Evolutionary conservation across 352 stramenopile species (phyloP).

Genomic region (Phytophthora podocarpi): DNA sequence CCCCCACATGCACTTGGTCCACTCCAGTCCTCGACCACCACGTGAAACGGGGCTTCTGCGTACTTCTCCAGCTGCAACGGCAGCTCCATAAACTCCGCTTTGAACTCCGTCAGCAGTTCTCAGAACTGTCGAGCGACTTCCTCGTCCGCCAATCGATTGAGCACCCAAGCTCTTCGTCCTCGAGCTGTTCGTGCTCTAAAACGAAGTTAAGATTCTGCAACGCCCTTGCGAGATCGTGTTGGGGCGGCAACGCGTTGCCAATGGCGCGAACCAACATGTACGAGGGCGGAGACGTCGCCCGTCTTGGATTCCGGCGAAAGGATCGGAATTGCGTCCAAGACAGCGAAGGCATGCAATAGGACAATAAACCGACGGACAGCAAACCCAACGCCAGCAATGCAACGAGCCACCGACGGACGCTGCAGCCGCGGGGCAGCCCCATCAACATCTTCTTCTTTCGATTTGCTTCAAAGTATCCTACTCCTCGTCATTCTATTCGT

Average conservation of each 20-base stretch:
- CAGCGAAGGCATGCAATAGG: constrained; percentile 26
- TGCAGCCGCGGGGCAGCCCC: constrained; percentile 11
- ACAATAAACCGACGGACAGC: constrained; percentile 31
- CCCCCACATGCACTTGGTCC: constrained; percentile 46
- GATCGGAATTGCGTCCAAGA: background rate
- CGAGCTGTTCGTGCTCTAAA: constrained; percentile 53
- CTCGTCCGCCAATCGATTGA: constrained; percentile 53
- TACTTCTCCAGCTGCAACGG: constrained; percentile 44
- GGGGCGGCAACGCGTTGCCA: constrained; percentile 57
- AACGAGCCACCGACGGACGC: constrained; percentile 20
- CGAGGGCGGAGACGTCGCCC: constrained; percentile 8
- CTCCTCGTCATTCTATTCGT: no score
- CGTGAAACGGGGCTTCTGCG: constrained; percentile 40
- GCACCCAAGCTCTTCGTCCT: constrained; percentile 44
- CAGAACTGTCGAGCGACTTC: constrained; percentile 32
- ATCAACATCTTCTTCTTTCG: no score
- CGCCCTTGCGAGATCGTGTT: constrained; percentile 45
- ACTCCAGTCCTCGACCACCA: constrained; percentile 49
- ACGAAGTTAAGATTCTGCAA: constrained; percentile 57
- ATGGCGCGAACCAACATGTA: constrained; percentile 51
- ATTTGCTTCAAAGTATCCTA: no score
- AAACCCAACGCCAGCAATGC: constrained; percentile 24
- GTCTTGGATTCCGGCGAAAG: background rate
- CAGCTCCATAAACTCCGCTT: constrained; percentile 45
- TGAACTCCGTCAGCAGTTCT: constrained; percentile 42